Evolutionary conservation across 495 filamentous ascomycete genomes (phyloP), one percentile per base, ranked within the genome.

Genomic region (Xylaria longipes): DNA sequence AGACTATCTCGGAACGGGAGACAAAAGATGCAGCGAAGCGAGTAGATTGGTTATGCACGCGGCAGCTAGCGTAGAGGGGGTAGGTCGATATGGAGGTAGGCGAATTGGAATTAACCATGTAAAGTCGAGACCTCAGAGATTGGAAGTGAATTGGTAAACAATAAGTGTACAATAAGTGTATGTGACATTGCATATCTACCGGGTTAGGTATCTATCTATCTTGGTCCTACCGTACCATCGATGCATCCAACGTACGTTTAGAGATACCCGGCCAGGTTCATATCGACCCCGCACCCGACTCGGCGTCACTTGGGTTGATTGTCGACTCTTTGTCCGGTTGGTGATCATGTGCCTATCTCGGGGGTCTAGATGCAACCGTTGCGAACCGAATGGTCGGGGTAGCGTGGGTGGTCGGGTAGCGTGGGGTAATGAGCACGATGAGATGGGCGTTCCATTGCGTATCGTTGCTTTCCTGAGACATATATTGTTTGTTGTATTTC

Each of bases 261-360:
- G 35, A 37, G 35, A 41, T 41, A 41, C 39, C 39, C 11, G 39
- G 5, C 35, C 9, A 27, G 43, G 17, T 1, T 22, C 17, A 22
- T 5, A 1, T 33, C 41, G 22, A 64, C 61, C 61, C 61, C 61
- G 61, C 61, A 64, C 41, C 61, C 61, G 43, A 64, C n/a, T 27
- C 35, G 60, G 60, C 37, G 37, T 39, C 37, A 41, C 37, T 5
- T 29, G 14, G 52, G 8, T 56, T 31, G 27, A 56, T 56, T 27
- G 48, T 37, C 58, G 2, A 17, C 20, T 9, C 37, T 17, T 35
- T 22, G 37, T n/a, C 9, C 15, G 41, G 22, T 9, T 41, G 22
- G 39, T 11, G 25, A 46, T 46, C 61, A 46, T 46, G 39, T 46
- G 25, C 39, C 61, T 46, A 64, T 64, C 61, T 43, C 37, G 9